Conservation (phyloP, 306 rosid species). For the Begonia masoniana region DNA sequence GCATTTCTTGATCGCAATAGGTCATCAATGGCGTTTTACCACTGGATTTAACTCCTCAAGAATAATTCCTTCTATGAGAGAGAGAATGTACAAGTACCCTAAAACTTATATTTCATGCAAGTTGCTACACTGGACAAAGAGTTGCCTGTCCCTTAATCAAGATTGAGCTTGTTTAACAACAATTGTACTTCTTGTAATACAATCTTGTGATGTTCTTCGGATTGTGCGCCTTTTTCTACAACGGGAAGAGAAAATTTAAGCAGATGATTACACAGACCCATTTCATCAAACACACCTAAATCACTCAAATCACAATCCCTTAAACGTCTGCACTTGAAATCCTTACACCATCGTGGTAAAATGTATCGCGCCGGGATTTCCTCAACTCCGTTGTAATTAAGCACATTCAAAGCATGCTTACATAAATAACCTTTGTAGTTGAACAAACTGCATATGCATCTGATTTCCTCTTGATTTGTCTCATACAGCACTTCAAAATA, state of each 20-base stretch:
- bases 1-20: background rate
- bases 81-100: background rate
- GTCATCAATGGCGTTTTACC: background rate
- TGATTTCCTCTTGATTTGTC: slow-evolving; percentile 42
- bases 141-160: slow-evolving; percentile 21
- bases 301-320: slow-evolving; percentile 14
- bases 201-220: slow-evolving; percentile 43
- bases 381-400: slow-evolving; percentile 55
- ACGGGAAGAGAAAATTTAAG: slow-evolving; percentile 40
- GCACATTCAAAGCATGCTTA: slow-evolving; percentile 63
- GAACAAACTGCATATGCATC: slow-evolving; percentile 81
- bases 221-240: slow-evolving; percentile 55
- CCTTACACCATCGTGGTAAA: slow-evolving; percentile 53
- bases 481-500: slow-evolving; percentile 49
- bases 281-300: slow-evolving; percentile 18
- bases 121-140: slow-evolving; percentile 3
- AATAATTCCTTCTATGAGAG: background rate
- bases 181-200: slow-evolving; percentile 50
- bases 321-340: slow-evolving; percentile 37
- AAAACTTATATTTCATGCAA: slow-evolving; percentile 5
- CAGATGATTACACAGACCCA: slow-evolving; percentile 29
- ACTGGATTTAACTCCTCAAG: too few relatives aligned
- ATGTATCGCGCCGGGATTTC: slow-evolving; percentile 59
- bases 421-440: slow-evolving; percentile 66
- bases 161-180: slow-evolving; percentile 39